Evolutionary conservation across 2,329 filamentous ascomycete species (phyloP), one percentile per base, ranked within the genome.

Genomic region (Alternaria ventricosa): DNA sequence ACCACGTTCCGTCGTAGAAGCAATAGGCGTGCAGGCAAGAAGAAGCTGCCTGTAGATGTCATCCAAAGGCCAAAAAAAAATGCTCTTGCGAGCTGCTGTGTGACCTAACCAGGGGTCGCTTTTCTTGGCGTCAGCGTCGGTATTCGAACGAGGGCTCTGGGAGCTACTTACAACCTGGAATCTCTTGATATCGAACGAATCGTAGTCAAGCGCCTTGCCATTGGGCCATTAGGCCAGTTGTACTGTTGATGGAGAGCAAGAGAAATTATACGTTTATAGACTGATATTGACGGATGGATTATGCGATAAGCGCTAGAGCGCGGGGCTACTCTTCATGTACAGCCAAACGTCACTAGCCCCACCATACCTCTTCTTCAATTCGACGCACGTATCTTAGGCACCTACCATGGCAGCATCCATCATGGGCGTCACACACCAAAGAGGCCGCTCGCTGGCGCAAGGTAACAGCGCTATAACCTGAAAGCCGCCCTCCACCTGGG

Each of bases 161-260:
- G 57, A 28, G n/a, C 15, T 47, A 60, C 57, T 60, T 60, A 60
- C 57, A 65, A 65, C 70, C 72, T 75, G 72, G 70, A 74, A 75
- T 75, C 73, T 75, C 71, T 74, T 75, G 73, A 75, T 75, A 49
- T 53, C 64, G 45, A 54, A 55, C 15, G n/a, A 65, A 72, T 84
- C 83, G 83, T 85, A 85, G 84, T 85, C 83, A 85, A 84, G 82
- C 83, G 82, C 83, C 83, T 85, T 85, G 82, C 83, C 83, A 85
- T 85, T 85, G 83, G 83, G 83, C 83, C 83, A 85, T 72, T 71
- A 65, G 71, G 63, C 73, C 73, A 57, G 62, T 67, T 63, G 33
- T 66, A 23, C 15, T 46, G 12, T 11, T 50, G 44, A 56, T 70
- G 57, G 13, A 43, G 45, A 22, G 12, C 15, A 20, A 13, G 7